These are phyloP conservation scores for Aspergillus hiratsukae DNA, from an alignment of 2,329 filamentous ascomycete species.

Conservation along the genomic window DNA sequence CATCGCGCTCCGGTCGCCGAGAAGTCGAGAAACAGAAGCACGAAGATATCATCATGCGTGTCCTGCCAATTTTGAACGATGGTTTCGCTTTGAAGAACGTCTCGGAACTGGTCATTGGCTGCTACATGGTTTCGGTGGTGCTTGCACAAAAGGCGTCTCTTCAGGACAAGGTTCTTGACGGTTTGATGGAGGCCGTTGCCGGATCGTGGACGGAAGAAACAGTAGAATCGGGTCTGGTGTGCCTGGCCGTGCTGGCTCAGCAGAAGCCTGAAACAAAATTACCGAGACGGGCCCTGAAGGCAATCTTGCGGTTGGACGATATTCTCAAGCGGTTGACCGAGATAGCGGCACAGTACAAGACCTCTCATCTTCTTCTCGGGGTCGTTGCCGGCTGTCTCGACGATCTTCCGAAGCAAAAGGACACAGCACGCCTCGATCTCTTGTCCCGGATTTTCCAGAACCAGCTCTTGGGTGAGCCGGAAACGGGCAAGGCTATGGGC, in stretches of 20 bases:
- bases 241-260: slow-evolving; percentile 75
- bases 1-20: slow-evolving; percentile 67
- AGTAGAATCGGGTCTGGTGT: slow-evolving; percentile 67
- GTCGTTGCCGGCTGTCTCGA: slow-evolving; percentile 32
- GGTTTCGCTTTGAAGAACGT: slow-evolving; percentile 71
- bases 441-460: slow-evolving; percentile 35
- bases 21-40: slow-evolving; percentile 75
- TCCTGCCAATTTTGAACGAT: slow-evolving; percentile 67
- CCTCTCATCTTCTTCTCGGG: slow-evolving; percentile 33
- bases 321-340: slow-evolving; percentile 30
- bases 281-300: slow-evolving; percentile 64
- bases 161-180: slow-evolving; percentile 73
- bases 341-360: slow-evolving; percentile 29
- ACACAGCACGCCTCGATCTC: slow-evolving; percentile 43
- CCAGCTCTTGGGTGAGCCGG: slow-evolving; percentile 26
- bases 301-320: slow-evolving; percentile 33
- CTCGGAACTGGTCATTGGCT: slow-evolving; percentile 75
- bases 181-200: slow-evolving; percentile 84
- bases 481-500: slow-evolving; percentile 28
- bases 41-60: slow-evolving; percentile 68
- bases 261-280: slow-evolving; percentile 68
- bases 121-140: slow-evolving; percentile 86
- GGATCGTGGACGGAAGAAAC: slow-evolving; percentile 72
- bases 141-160: slow-evolving; percentile 78
- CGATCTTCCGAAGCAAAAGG: slow-evolving; percentile 30